phyloP scores from a whole-genome alignment of 2,329 filamentous ascomycete species.

The Penicillium sclerotigenum region DNA sequence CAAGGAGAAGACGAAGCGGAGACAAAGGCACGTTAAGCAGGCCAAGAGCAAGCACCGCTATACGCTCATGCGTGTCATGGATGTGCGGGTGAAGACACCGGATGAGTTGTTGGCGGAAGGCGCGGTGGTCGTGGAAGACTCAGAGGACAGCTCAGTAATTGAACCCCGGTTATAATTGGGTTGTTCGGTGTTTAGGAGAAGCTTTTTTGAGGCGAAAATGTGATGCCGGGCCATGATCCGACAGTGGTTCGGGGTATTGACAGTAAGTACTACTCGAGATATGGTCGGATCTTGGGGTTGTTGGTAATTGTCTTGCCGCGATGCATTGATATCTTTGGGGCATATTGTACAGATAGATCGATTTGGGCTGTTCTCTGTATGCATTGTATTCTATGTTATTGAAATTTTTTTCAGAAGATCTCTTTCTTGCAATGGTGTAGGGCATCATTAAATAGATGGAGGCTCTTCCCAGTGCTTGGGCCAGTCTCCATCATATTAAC shows the following conservation, averaged over 20 bases:
- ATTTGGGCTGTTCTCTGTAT: slow-evolving; percentile 26
- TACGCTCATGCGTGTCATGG: slow-evolving; percentile 79
- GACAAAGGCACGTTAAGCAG: slow-evolving; percentile 63
- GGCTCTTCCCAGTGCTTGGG: not conserved
- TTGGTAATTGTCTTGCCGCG: slow-evolving; percentile 13
- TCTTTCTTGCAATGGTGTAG: not conserved
- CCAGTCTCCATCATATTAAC: not conserved
- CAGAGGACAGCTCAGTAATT: slow-evolving; percentile 19
- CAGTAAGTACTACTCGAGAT: not conserved
- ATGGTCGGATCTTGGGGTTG: not conserved
- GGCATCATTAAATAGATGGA: not conserved
- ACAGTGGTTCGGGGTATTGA: not conserved
- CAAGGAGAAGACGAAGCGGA: slow-evolving; percentile 79
- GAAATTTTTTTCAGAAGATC: not conserved
- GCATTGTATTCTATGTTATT: slow-evolving; percentile 33
- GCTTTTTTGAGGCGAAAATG: not conserved
- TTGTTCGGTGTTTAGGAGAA: not conserved
- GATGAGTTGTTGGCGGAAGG: slow-evolving; percentile 52
- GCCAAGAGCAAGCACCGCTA: slow-evolving; percentile 88
- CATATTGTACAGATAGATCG: slow-evolving; percentile 36
- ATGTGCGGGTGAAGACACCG: slow-evolving; percentile 65
- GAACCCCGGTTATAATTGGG: slow-evolving; percentile 22
- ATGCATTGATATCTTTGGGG: slow-evolving; percentile 22
- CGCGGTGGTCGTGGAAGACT: slow-evolving; percentile 36
- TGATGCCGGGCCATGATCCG: not conserved